phyloP scores from a whole-genome alignment of 257 asterid genomes.

The Solanum sparsipilum region DNA sequence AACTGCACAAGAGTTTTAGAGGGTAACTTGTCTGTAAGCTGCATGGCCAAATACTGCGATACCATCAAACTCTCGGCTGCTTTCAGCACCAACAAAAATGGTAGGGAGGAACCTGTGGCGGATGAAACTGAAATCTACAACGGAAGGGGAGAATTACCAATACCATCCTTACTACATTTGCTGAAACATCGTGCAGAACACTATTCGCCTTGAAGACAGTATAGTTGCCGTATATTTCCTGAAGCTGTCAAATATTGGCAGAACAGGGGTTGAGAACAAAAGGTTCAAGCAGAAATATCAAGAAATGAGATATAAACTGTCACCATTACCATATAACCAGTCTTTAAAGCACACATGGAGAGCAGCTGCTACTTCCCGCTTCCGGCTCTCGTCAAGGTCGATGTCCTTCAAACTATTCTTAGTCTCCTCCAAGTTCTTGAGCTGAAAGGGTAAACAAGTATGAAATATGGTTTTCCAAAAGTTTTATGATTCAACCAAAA shows the following conservation, averaged over 20 bases:
- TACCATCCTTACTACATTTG: not conserved
- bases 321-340: conserved; percentile 79
- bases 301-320: not conserved
- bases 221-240: conserved; percentile 89
- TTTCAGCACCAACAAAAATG: conserved; percentile 6
- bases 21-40: not conserved
- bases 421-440: conserved; percentile 58
- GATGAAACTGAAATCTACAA: not conserved
- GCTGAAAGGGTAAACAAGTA: conserved; percentile 32
- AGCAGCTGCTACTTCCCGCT: conserved; percentile 73
- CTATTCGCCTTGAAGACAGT: conserved; percentile 78
- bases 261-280: not conserved
- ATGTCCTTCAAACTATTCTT: conserved; percentile 67
- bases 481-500: not conserved
- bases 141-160: not conserved
- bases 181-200: not conserved
- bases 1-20: conserved; percentile 7
- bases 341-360: conserved; percentile 85
- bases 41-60: not conserved
- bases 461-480: not conserved
- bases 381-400: conserved; percentile 79
- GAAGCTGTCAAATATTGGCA: conserved; percentile 51
- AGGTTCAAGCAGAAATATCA: not conserved
- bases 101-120: not conserved
- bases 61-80: conserved; percentile 6